phyloP scores from a whole-genome alignment of 169 alveolate species.

The Cryptosporidium ryanae region DNA sequence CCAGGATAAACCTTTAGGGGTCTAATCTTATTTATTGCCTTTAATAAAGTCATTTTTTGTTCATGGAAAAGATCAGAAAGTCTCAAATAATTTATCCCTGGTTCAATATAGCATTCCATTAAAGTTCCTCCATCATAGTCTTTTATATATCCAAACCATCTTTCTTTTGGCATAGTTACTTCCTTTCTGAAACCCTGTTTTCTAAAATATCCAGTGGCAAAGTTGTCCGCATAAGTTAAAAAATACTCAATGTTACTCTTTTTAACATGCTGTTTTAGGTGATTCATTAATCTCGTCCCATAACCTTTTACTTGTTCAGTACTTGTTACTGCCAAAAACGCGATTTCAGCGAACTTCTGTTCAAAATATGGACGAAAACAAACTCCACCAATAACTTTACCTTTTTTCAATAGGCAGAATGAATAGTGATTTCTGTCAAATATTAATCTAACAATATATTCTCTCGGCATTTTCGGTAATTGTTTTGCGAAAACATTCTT shows the following conservation, averaged over 20 bases:
- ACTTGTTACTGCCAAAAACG: slow-evolving; percentile 97
- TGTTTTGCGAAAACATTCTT: slow-evolving; percentile 95
- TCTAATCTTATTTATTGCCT: slow-evolving; percentile 86
- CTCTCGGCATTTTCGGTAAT: slow-evolving; percentile 99
- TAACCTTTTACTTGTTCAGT: slow-evolving; percentile 97
- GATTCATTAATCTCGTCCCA: slow-evolving; percentile 98
- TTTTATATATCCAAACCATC: slow-evolving; percentile 98
- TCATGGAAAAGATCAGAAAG: slow-evolving; percentile 90
- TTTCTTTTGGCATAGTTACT: slow-evolving; percentile 93
- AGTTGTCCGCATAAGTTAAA: slow-evolving; percentile 96
- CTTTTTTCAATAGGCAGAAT: slow-evolving; percentile 91
- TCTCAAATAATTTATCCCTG: slow-evolving; percentile 92
- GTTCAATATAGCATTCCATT: slow-evolving; percentile 96
- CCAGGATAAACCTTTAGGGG: slow-evolving; percentile 88
- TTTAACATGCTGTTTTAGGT: slow-evolving; percentile 94
- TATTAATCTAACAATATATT: slow-evolving; percentile 95
- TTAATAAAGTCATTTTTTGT: slow-evolving; percentile 89
- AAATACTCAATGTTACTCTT: slow-evolving; percentile 93
- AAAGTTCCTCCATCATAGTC: slow-evolving; percentile 99
- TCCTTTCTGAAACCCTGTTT: slow-evolving; percentile 97
- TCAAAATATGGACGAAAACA: slow-evolving; percentile 91
- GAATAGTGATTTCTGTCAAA: slow-evolving; percentile 97
- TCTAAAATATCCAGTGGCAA: slow-evolving; percentile 97
- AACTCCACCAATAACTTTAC: slow-evolving; percentile 97
- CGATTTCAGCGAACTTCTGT: slow-evolving; percentile 97